Evolutionary conservation across 164 flowering plant genomes (phyloP).

Genomic region (Magnolia kwangsiensis): DNA sequence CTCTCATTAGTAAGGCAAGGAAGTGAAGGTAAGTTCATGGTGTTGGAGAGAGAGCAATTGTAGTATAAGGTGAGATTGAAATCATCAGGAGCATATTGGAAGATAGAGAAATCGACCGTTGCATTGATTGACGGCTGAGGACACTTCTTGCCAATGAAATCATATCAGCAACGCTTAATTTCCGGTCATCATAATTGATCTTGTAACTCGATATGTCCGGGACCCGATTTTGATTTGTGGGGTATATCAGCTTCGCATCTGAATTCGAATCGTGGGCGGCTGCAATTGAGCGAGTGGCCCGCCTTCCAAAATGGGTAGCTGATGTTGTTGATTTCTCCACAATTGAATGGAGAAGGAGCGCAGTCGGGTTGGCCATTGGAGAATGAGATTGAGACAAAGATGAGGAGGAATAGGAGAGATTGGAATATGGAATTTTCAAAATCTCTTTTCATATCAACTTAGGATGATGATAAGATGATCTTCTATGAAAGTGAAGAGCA

Average conservation of each 20-base stretch:
- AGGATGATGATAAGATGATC: no score
- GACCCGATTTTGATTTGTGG: neutral
- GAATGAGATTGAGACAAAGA: neutral
- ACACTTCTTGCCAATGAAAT: neutral
- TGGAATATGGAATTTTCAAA: neutral
- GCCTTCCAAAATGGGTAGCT: slow-evolving; percentile 55
- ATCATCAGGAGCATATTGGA: neutral
- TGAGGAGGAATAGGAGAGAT: neutral
- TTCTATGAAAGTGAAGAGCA: no score
- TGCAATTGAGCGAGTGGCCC: slow-evolving; percentile 43
- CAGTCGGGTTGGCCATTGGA: neutral
- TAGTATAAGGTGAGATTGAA: neutral
- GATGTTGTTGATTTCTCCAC: slow-evolving; percentile 42
- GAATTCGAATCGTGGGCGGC: slow-evolving; percentile 36
- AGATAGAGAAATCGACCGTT: neutral
- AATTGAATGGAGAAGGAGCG: slow-evolving; percentile 13
- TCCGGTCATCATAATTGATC: slow-evolving; percentile 29
- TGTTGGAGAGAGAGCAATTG: neutral
- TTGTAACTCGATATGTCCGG: slow-evolving; percentile 27
- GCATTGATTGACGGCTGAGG: neutral
- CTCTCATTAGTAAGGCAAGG: neutral
- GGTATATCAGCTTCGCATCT: slow-evolving; percentile 24
- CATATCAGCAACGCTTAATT: neutral
- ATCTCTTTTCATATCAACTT: no score
- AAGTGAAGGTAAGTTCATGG: no score